Conservation (phyloP, 768 basidiomycete species). For the Tylopilus cervinicoccineus region DNA sequence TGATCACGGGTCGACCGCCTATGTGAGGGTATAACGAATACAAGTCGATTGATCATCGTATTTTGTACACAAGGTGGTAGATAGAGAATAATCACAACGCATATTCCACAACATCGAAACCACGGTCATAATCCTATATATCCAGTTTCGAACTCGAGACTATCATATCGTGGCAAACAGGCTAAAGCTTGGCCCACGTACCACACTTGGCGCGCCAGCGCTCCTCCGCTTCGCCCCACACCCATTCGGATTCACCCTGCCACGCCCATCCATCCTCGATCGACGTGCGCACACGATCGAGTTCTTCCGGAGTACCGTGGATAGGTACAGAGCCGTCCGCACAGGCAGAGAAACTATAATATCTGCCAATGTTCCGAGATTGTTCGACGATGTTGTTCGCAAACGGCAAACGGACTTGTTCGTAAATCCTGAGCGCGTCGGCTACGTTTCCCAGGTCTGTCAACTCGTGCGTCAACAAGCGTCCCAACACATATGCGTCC, state of each 20-base stretch:
- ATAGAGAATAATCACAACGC: too few relatives aligned
- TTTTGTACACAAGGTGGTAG: too few relatives aligned
- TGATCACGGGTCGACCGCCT: not conserved
- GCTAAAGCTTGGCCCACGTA: not conserved
- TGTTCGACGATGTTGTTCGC: constrained; percentile 19
- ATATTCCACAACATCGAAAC: too few relatives aligned
- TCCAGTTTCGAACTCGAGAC: not conserved
- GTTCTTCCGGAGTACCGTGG: constrained; percentile 3
- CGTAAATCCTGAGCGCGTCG: constrained; percentile 29
- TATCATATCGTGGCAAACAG: not conserved
- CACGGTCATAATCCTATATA: too few relatives aligned
- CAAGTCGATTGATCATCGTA: too few relatives aligned
- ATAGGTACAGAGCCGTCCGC: constrained; percentile 1
- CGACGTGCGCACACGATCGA: constrained; percentile 5
- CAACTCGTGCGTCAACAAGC: constrained; percentile 21
- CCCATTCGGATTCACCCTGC: constrained; percentile 8
- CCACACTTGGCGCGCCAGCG: constrained; percentile 7
- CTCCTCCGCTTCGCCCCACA: constrained; percentile 12
- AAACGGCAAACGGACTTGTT: constrained; percentile 30
- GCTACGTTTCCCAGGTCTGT: constrained; percentile 22
- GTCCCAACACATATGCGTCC: constrained; percentile 32
- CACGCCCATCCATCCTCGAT: constrained; percentile 19
- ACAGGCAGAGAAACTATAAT: constrained; percentile 19
- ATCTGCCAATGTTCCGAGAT: constrained; percentile 18
- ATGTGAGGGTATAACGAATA: too few relatives aligned